Evolutionary conservation across 495 filamentous ascomycete species (phyloP).

Genomic region (Lichina pygmaea): DNA sequence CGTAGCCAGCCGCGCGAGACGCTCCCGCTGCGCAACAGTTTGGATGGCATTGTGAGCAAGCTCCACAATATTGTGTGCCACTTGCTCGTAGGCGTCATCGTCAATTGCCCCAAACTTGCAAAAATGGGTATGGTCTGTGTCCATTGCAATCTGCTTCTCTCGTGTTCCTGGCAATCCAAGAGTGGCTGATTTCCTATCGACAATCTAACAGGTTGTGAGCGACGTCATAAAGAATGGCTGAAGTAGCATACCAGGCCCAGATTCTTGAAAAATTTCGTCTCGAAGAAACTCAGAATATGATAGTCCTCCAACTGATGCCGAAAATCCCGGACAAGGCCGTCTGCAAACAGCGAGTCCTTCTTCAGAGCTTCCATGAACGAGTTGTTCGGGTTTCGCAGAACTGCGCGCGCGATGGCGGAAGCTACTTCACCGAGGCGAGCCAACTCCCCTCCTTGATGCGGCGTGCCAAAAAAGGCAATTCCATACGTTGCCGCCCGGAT

Average conservation of each 20-base stretch:
- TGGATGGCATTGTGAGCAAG: too few species aligned
- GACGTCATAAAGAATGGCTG: background rate
- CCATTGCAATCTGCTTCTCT: background rate
- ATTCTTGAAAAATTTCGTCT: background rate
- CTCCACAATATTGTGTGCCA: too few species aligned
- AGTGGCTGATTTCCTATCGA: background rate
- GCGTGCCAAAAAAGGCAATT: conserved; percentile 45
- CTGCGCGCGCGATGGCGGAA: background rate
- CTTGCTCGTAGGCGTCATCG: too few species aligned
- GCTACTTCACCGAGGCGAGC: background rate
- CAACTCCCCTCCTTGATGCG: background rate
- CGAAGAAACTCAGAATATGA: background rate
- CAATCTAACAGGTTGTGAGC: background rate
- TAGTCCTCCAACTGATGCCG: background rate
- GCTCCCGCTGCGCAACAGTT: too few species aligned
- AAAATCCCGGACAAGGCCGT: background rate
- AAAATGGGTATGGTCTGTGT: background rate
- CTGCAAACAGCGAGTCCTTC: background rate
- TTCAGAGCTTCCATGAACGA: background rate
- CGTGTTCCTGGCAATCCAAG: background rate
- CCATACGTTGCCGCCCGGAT: conserved; percentile 19
- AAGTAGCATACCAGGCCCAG: background rate
- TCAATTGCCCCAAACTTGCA: background rate
- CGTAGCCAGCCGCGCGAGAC: too few species aligned
- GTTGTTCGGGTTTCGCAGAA: background rate